These are phyloP conservation scores for Trametes sp. DNA, from an alignment of 1,284 basidiomycete species.

Conservation along the genomic window DNA sequence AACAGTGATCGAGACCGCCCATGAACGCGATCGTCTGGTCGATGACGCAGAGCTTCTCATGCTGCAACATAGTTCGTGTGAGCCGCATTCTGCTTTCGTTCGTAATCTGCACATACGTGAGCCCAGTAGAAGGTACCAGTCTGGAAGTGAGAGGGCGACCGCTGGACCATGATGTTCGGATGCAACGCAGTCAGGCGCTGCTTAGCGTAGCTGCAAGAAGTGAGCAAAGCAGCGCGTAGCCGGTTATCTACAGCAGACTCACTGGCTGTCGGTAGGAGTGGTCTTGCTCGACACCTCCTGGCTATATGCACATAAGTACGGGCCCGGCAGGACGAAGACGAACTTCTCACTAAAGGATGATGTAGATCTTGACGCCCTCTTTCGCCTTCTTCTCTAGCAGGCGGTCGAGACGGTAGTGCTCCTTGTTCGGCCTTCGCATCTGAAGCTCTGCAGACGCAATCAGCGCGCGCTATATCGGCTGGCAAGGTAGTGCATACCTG, in stretches of 20 bases:
- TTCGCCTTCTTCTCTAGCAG: conserved; percentile 93
- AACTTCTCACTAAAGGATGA: conserved; percentile 86
- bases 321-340: background rate
- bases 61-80: conserved; percentile 54
- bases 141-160: conserved; percentile 97
- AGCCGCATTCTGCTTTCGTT: background rate
- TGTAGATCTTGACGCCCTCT: conserved; percentile 96
- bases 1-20: conserved; percentile 96
- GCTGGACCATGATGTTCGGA: conserved; percentile 95
- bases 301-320: conserved; percentile 48
- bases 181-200: conserved; percentile 87
- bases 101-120: conserved; percentile 60
- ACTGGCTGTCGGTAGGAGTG: conserved; percentile 93
- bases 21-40: conserved; percentile 98
- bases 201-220: conserved; percentile 80
- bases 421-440: conserved; percentile 84
- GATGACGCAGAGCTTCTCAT: conserved; percentile 98
- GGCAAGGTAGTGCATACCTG: conserved; percentile 55
- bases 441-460: conserved; percentile 70
- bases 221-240: conserved; percentile 4
- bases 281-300: conserved; percentile 98
- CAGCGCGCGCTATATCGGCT: conserved; percentile 1
- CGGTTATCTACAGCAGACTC: conserved; percentile 33
- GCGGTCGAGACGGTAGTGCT: conserved; percentile 88
- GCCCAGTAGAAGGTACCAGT: conserved; percentile 99